phyloP scores from a whole-genome alignment of 495 filamentous ascomycete genomes.

The Aspergillus ellipticus region DNA sequence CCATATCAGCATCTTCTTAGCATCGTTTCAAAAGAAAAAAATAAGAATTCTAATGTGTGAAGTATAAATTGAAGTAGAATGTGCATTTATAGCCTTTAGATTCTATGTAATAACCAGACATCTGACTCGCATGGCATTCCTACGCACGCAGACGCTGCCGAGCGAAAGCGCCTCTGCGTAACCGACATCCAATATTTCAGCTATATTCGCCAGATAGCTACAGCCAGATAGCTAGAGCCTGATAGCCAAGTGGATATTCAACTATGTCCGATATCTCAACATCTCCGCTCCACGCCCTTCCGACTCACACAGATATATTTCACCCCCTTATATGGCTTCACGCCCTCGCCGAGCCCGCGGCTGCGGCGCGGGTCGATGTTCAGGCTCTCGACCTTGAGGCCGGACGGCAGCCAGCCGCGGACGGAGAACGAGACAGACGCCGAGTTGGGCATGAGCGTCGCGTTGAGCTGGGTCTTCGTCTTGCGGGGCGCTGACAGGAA shows the following conservation, averaged over 20 bases:
- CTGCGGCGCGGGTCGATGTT: conserved; percentile 81
- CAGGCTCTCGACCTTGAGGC: conserved; percentile 88
- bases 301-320: conserved; percentile 93
- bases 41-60: too few species aligned
- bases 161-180: too few species aligned
- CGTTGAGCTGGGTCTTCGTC: conserved; percentile 62
- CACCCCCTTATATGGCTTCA: conserved; percentile 96
- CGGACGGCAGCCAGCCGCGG: conserved; percentile 92
- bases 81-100: too few species aligned
- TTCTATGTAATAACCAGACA: too few species aligned
- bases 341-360: conserved; percentile 76
- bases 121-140: too few species aligned
- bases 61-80: too few species aligned
- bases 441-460: conserved; percentile 84
- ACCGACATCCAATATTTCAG: too few species aligned
- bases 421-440: conserved; percentile 86
- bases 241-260: neutral
- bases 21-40: too few species aligned
- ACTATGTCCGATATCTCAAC: conserved; percentile 18
- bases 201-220: too few species aligned
- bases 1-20: too few species aligned
- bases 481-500: conserved; percentile 31
- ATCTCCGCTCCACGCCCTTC: conserved; percentile 69
- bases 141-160: too few species aligned
- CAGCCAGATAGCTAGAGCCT: too few species aligned